phyloP scores from a whole-genome alignment of 441 rosid species.

The Kokia cookei region DNA sequence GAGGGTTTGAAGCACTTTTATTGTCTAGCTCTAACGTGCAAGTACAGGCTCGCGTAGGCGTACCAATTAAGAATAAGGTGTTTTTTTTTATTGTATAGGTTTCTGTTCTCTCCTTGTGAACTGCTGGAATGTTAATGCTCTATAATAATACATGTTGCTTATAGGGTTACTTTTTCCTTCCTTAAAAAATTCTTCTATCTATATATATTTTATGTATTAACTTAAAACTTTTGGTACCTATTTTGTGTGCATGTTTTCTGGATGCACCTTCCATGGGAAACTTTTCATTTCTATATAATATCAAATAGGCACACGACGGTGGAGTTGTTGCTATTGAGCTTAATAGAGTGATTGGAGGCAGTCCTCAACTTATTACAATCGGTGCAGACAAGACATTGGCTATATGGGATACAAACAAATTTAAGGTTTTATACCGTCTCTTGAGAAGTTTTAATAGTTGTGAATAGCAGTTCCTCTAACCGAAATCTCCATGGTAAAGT shows the following conservation, averaged over 20 bases:
- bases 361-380: slow-evolving; percentile 91
- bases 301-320: slow-evolving; percentile 92
- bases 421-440: slow-evolving; percentile 58
- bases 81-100: not conserved
- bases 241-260: not conserved
- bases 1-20: no score
- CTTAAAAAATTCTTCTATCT: no score
- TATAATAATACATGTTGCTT: not conserved
- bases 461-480: slow-evolving; percentile 2
- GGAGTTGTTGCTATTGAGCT: slow-evolving; percentile 93
- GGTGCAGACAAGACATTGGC: slow-evolving; percentile 97
- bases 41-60: no score
- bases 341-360: slow-evolving; percentile 85
- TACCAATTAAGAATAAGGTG: not conserved
- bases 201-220: not conserved
- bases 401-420: slow-evolving; percentile 96
- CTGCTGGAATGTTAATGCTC: not conserved
- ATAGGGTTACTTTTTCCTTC: not conserved
- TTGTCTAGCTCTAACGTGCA: no score
- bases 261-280: not conserved
- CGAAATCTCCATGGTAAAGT: slow-evolving; percentile 5
- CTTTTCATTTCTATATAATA: slow-evolving; percentile 12
- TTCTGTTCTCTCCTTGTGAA: not conserved
- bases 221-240: not conserved
- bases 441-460: not conserved